These are phyloP conservation scores for Perkinsus olseni DNA, from an alignment of 169 alveolate genomes.

Conservation along the genomic window DNA sequence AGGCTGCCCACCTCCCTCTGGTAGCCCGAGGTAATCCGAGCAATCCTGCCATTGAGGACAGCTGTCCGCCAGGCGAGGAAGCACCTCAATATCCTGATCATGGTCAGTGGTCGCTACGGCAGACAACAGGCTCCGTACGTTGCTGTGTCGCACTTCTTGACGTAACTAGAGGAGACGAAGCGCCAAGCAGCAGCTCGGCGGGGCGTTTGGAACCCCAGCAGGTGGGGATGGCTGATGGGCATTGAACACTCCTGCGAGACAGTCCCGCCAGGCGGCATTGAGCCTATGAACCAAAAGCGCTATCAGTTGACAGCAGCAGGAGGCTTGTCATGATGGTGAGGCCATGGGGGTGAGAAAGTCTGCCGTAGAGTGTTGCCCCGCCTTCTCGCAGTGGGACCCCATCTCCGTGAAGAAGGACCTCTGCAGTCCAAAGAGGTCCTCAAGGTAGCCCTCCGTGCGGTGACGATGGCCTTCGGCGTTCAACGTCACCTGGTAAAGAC, in stretches of 20 bases:
- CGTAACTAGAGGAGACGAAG: neutral
- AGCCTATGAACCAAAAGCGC: no score
- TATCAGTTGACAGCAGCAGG: no score
- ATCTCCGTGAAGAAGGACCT: neutral
- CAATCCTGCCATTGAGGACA: neutral
- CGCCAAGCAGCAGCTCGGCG: neutral
- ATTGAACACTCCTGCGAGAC: no score
- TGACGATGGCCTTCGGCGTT: neutral
- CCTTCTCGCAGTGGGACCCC: neutral
- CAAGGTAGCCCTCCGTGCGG: neutral
- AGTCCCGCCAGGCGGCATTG: no score
- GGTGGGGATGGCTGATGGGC: neutral
- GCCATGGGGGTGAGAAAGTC: no score
- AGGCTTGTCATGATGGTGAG: no score
- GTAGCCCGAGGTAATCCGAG: neutral
- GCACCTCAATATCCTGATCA: neutral
- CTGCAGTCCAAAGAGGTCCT: neutral
- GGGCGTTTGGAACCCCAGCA: neutral
- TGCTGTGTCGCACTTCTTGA: neutral
- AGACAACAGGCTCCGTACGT: neutral
- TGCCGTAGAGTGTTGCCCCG: no score
- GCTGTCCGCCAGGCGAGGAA: neutral
- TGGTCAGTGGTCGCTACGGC: neutral
- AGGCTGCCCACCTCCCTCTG: neutral
- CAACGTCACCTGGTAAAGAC: neutral